Conservation (phyloP, 2,329 filamentous ascomycete species). For the Monilinia vaccinii-corymbosi region DNA sequence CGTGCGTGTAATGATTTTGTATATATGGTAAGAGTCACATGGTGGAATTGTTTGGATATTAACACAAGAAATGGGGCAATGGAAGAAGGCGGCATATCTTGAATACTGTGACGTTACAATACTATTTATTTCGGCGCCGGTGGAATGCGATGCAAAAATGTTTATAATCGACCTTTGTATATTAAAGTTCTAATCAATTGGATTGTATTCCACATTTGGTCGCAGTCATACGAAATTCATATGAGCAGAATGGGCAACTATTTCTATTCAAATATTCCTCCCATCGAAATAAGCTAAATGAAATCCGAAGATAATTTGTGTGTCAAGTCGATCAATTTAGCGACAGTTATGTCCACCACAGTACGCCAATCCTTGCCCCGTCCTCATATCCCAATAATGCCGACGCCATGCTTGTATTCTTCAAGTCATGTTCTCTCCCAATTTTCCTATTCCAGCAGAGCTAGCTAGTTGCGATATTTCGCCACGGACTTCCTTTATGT, state of each 20-base stretch:
- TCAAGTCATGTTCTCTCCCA: not conserved
- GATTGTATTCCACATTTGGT: no score
- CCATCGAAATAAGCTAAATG: not conserved
- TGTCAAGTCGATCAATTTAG: conserved; percentile 4
- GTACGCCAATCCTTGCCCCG: not conserved
- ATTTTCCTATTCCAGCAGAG: not conserved
- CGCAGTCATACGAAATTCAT: not conserved
- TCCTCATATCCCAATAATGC: not conserved
- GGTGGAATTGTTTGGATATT: not conserved
- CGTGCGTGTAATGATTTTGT: not conserved
- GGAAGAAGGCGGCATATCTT: not conserved
- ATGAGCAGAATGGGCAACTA: not conserved
- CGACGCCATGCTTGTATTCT: not conserved
- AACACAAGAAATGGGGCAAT: not conserved
- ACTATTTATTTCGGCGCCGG: not conserved
- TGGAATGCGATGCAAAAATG: not conserved
- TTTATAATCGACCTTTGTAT: not conserved
- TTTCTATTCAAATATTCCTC: not conserved
- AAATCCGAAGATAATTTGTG: not conserved
- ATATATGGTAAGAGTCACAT: not conserved
- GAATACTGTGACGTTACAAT: not conserved
- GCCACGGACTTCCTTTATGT: not conserved
- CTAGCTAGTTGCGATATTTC: not conserved
- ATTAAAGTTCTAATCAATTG: no score
- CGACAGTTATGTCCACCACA: not conserved